Base-by-base conservation (phyloP, 257 asterid genomes). In the Nicotiana otophora region DNA sequence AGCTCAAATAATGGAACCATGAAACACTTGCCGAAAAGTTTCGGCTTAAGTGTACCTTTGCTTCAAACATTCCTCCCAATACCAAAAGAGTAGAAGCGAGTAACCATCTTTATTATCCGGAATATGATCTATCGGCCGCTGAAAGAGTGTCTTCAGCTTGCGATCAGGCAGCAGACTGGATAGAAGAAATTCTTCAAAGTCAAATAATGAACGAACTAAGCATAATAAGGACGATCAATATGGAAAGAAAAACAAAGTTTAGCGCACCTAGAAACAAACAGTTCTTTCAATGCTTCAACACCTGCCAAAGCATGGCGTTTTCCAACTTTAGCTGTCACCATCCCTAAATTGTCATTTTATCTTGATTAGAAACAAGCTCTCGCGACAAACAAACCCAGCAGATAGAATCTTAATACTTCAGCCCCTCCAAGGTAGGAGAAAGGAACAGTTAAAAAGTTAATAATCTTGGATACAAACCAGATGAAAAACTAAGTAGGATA, bases 301-400 rank as follows among this genome's bases (percentile, higher is more conserved):
- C 97, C 98, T 10, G 96, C 83, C 88, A 96, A 89, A 19, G 98
- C 94, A 88, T 96, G 99, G 67, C 98, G 94, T 81, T 96, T 96
- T 77, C 99, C 99, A 63, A 96, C 91, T 90, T 94, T 96, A 19
- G 98, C 89, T 68, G 94, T 90, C 84, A 96, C 98, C 99, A 96
- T 93, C 84, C 98, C 99, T 94, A 93, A 92, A 87, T 7, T 19
- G 80, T 81, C 84, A 88, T 65, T 82, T 69, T 74, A 63, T 42
- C n/a, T 70, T 23, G 58, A 55, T 83, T 39, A 81, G 28, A 75
- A 14, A 26, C 63, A 28, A 75, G 42, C 42, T 48, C 46, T 51
- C 34, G 7, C 7, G 9, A 74, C 62, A 23, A 74, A 26, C 26
- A 74, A 74, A 14, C 62, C 3, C 20, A 42, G n/a, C 14, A 46